These are phyloP conservation scores for Clathrus columnatus DNA, from an alignment of 768 basidiomycete genomes.

Conservation along the genomic window DNA sequence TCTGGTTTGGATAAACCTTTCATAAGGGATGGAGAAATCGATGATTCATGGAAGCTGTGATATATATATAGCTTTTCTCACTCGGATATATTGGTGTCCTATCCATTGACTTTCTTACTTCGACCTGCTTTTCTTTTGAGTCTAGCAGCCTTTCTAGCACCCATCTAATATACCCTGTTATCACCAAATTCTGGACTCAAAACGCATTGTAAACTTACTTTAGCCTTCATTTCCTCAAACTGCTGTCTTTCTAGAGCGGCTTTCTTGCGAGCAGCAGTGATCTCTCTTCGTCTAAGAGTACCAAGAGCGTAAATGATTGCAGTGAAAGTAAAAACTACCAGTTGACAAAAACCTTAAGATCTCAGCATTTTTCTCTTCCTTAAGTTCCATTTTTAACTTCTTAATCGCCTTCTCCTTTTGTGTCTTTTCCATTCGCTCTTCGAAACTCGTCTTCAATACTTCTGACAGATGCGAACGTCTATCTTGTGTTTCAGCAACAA, in stretches of 20 bases:
- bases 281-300: constrained; percentile 46
- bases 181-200: not conserved
- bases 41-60: constrained; percentile 69
- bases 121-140: constrained; percentile 65
- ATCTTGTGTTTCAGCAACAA: not conserved
- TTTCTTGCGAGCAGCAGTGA: constrained; percentile 62
- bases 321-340: not conserved
- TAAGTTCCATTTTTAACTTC: constrained; percentile 63
- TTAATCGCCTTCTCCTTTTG: constrained; percentile 61
- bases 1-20: constrained; percentile 83
- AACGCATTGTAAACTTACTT: constrained; percentile 30
- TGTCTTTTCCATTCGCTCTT: constrained; percentile 59
- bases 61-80: not conserved
- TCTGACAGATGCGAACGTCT: constrained; percentile 63
- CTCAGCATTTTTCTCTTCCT: constrained; percentile 68
- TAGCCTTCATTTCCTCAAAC: constrained; percentile 38
- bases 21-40: constrained; percentile 66
- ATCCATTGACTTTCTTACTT: constrained; percentile 75
- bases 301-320: not conserved
- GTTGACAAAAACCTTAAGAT: constrained; percentile 38
- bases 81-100: constrained; percentile 18
- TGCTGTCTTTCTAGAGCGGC: constrained; percentile 65
- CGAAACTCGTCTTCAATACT: constrained; percentile 59
- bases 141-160: constrained; percentile 67
- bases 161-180: constrained; percentile 45